Base-by-base conservation (phyloP, 2,329 filamentous ascomycete genomes). In the Xylaria sp. region DNA sequence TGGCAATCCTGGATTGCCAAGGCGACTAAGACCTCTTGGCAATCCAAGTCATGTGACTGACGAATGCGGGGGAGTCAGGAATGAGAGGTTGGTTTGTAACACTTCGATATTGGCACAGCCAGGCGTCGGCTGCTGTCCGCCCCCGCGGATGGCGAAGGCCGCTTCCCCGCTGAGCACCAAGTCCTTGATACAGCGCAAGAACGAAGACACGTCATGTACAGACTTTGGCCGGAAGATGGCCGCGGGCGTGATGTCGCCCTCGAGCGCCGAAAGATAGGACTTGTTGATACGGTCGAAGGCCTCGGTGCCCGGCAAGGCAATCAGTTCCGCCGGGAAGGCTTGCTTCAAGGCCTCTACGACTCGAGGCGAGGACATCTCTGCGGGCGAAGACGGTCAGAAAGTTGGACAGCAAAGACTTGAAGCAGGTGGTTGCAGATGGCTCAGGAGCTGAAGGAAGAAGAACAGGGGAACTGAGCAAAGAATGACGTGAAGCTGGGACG, bases 81-180 rank as follows among this genome's bases (percentile, higher is more conserved):
- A 44, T 26, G 44, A 34, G 7, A 54, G 9, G 2, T n/a, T n/a
- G n/a, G n/a, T n/a, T n/a, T n/a, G 55, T 58, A 34, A 58, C 55
- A 22, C 55, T 44, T 52, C 7, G 5, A 55, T 40, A n/a, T 55
- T 58, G 16, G 44, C 34, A 21, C 48, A 51, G 22, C 49, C 44
- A 13, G 41, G 51, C 4, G 39, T 24, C 0, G 55, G 55, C 48
- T 58, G 55, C n/a, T 55, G 55, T 8, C 55, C 55, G 16, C 18
- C 39, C 8, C 29, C 52, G 4, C 44, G 22, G 20, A 58, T 45
- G 19, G 55, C 55, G 39, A 58, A 58, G 6, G 38, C 17, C 2
- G 42, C 48, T 16, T 45, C 2, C 8, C 26, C 22, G 21, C 41
- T 41, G 8, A 46, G 19, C 3, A 22, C 40, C 20, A 58, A 57